Base-by-base conservation (phyloP, 23 red algal genomes). In the Pyropia yezoensis region DNA sequence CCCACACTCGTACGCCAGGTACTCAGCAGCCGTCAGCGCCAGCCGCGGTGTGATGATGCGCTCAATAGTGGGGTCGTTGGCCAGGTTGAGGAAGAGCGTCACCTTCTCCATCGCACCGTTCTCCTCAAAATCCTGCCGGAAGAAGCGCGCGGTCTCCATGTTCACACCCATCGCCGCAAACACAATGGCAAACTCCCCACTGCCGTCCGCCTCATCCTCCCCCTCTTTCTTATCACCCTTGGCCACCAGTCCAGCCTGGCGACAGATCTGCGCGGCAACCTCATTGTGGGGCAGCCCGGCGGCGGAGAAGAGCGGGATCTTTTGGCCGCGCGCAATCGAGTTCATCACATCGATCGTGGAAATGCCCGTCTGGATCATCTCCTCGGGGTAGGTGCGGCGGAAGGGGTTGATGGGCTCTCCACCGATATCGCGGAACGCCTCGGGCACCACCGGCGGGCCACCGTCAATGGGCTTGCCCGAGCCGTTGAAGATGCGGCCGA, bases 341-440 rank as follows among this genome's bases (percentile, higher is more conserved):
- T 89, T 96, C 92, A 96, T 96, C 13, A 96, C 85, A 25, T 96
- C 92, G 63, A 96, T 96, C 62, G 85, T 96, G 49, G 92, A 96
- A 23, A 96, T 96, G 19, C 92, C 92, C 28, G 92, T 96, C 69
- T 96, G 85, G 61, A 96, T 76, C 92, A 96, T 96, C 53, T 89
- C 83, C 65, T 96, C 73, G 7, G 92, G 92, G 74, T 96, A 96
- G 19, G 85, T 96, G 13, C 92, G 60, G 50, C 70, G 66, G 71
- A 80, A 78, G 27, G 92, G 92, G 71, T 96, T 96, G 73, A 96
- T 89, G 18, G 84, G 81, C 19, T 70, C 69, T 11, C 92, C 92
- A 20, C 78, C 73, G 53, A 96, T 96, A 62, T 96, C 92, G 49
- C 77, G 66, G 57, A 80, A 89, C 27, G 70, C 79, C 77, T 96